A percentile compares a stretch with the other conserved stretches of the same genome.
Conservation (phyloP, 1,284 basidiomycete species). For the Ceratobasidium sp. region DNA sequence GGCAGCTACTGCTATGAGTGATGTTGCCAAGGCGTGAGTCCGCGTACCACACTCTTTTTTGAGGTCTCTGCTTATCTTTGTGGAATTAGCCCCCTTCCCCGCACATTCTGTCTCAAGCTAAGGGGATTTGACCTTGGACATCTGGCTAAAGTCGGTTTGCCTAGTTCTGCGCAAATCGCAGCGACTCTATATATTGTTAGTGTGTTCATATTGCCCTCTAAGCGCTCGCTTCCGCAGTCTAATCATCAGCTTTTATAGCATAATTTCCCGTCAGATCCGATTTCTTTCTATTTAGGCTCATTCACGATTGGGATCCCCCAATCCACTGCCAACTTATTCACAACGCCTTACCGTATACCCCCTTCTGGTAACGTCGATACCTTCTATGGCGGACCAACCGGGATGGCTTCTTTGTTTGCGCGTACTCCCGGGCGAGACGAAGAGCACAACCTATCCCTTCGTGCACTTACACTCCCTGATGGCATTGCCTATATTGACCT, state of each 20-base stretch:
- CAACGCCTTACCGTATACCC: constrained; percentile 11
- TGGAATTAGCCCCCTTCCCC: constrained; percentile 14
- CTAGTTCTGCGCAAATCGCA: constrained; percentile 15
- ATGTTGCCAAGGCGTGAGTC: constrained; percentile 11
- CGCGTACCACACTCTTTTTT: neutral
- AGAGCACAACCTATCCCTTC: constrained; percentile 20
- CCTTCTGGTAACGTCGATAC: neutral
- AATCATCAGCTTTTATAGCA: neutral
- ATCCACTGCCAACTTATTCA: constrained; percentile 7
- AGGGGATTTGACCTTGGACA: constrained; percentile 22
- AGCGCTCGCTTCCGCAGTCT: neutral
- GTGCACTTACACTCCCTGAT: constrained; percentile 12
- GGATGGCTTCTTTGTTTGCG: constrained; percentile 1
- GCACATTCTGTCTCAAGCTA: constrained; percentile 34
- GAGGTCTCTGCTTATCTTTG: neutral
- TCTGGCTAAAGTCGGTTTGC: constrained; percentile 10
- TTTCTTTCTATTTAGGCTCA: constrained; percentile 21
- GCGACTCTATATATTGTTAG: constrained; percentile 32
- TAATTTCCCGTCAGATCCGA: neutral
- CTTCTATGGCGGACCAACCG: neutral
- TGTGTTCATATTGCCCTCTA: neutral
- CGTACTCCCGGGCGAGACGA: constrained; percentile 10
- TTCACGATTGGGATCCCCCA: neutral
- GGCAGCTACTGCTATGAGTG: neutral
- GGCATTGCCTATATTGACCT: constrained; percentile 33